Percentiles rank a stretch among this genome's conserved stretches.
phyloP scores from a whole-genome alignment of 164 flowering plant genomes.

The Euptelea pleiosperma region DNA sequence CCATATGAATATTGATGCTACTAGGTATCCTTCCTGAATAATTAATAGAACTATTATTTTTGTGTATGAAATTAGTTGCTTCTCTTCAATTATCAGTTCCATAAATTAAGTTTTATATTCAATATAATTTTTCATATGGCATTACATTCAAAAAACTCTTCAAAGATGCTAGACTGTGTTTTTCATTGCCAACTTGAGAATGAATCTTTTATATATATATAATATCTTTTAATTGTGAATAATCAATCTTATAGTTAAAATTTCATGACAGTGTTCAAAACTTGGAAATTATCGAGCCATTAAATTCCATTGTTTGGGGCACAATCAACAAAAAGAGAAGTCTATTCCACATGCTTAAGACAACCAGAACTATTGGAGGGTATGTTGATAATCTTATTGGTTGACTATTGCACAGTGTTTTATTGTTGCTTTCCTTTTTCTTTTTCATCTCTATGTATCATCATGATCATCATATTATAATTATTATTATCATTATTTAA shows the following conservation, averaged over 20 bases:
- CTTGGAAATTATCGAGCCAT: slow-evolving; percentile 91
- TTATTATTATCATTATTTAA: background rate
- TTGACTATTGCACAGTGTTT: background rate
- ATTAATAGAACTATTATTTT: background rate
- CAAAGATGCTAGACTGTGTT: background rate
- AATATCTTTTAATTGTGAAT: no score
- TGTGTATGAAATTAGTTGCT: background rate
- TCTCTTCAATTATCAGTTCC: background rate
- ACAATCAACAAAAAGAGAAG: slow-evolving; percentile 84
- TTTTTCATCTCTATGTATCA: no score
- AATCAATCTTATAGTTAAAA: background rate
- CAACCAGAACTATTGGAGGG: slow-evolving; percentile 96
- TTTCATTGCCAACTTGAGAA: background rate
- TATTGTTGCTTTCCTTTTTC: background rate
- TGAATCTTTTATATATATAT: no score
- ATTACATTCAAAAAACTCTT: background rate
- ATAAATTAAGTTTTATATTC: background rate
- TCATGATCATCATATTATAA: no score
- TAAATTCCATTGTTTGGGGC: slow-evolving; percentile 72
- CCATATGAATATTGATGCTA: slow-evolving; percentile 96
- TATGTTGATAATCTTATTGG: slow-evolving; percentile 24
- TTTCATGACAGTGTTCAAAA: slow-evolving; percentile 70
- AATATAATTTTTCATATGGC: background rate
- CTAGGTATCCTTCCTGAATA: slow-evolving; percentile 52
- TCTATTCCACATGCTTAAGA: slow-evolving; percentile 87